Evolutionary conservation across 148 eudicot genomes (phyloP), one percentile per base, ranked within the genome.

Genomic region (Silene conica): DNA sequence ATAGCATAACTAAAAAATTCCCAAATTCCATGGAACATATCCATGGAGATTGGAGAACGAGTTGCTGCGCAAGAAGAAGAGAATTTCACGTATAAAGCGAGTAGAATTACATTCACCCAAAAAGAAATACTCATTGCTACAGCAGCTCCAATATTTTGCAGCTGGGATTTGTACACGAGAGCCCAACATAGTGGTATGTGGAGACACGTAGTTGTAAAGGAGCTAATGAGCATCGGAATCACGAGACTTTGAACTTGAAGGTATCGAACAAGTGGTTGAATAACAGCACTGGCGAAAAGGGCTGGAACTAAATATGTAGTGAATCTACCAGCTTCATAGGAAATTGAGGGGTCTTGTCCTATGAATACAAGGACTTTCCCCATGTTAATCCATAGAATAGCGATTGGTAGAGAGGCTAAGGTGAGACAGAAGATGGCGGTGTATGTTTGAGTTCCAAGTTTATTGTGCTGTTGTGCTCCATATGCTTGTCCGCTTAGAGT

Each of bases 401-500:
- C 82, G 25, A 92, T 46, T 16, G 98, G 98, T 16, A 92, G 74
- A 71, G 88, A 86, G 20, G 86, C 88, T 60, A 88, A 67, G 50
- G 75, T 19, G 19, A 90, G 89, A 45, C 82, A 91, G n/a, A n/a
- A n/a, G n/a, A n/a, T n/a, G n/a, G 92, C 92, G 4, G 94, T 89
- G 87, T 89, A 87, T 8, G 88, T 88, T 72, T 85, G 90, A 13
- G 89, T 93, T 76, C 97, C 98, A 12, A 91, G 63, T 72, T 87
- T 93, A 43, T 79, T 69, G 79, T 89, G 89, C 67, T 91, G 98
- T 20, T 85, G 70, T 57, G 98, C 97, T 63, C 98, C 98, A 81
- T 80, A 91, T 31, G 98, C 89, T 76, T 93, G 96, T 15, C 98
- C 98, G 19, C 97, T 85, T 54, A 91, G 74, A 34, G 98, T 93